These are phyloP conservation scores for Apocynum venetum DNA, from an alignment of 257 asterid genomes.

Conservation along the genomic window DNA sequence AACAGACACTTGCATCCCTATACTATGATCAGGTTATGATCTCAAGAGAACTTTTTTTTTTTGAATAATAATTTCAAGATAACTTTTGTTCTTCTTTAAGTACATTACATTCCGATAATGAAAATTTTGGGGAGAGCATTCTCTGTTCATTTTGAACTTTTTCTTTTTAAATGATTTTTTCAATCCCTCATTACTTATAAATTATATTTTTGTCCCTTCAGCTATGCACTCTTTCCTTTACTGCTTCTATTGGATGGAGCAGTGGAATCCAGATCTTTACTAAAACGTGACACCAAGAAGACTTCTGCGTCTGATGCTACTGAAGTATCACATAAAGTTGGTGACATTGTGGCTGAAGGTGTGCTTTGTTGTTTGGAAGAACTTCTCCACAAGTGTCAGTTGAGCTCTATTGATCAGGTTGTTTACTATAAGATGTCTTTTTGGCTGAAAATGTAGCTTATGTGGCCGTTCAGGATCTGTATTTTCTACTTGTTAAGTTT, in stretches of 20 bases:
- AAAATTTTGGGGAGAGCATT: background rate
- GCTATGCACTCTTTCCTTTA: constrained; percentile 82
- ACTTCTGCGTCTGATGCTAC: constrained; percentile 22
- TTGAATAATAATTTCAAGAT: background rate
- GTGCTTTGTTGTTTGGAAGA: constrained; percentile 73
- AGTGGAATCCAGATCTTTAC: constrained; percentile 60
- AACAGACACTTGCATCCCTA: too few species aligned
- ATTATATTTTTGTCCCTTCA: constrained; percentile 25
- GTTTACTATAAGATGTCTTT: constrained; percentile 10
- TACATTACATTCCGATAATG: background rate
- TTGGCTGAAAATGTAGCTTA: constrained; percentile 3
- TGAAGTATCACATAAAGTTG: constrained; percentile 36
- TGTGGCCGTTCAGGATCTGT: background rate
- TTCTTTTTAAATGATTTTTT: background rate
- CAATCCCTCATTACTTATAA: constrained; percentile 7
- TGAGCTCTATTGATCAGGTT: constrained; percentile 91
- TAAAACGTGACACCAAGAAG: constrained; percentile 33
- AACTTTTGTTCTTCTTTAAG: background rate
- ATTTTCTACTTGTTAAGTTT: background rate
- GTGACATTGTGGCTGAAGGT: constrained; percentile 75
- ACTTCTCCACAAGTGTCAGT: constrained; percentile 64
- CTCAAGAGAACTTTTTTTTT: background rate
- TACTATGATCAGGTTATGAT: background rate
- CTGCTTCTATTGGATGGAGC: constrained; percentile 83
- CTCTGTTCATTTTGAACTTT: background rate